Evolutionary conservation across 805 yeast species (phyloP).

Genomic region (Wickerhamomyces queroliae): DNA sequence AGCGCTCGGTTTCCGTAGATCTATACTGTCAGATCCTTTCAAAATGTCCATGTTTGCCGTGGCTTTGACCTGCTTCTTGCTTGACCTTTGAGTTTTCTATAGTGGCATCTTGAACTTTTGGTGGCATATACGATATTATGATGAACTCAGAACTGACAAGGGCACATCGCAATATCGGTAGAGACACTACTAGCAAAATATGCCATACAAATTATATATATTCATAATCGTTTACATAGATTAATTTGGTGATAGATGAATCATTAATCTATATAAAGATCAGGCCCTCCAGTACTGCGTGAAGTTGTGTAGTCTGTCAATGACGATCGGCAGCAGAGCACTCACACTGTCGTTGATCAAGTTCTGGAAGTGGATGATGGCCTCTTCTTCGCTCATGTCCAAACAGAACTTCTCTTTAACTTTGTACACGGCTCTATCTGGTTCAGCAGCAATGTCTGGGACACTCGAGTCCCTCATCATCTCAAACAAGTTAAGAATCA

Average conservation of each 20-base stretch:
- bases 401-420: slow-evolving; percentile 92
- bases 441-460: slow-evolving; percentile 83
- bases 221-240: too few species aligned
- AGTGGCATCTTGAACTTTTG: neutral
- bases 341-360: slow-evolving; percentile 91
- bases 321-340: slow-evolving; percentile 91
- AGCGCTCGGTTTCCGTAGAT: slow-evolving; percentile 21
- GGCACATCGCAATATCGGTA: too few species aligned
- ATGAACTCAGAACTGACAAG: too few species aligned
- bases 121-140: too few species aligned
- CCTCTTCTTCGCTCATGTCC: slow-evolving; percentile 94
- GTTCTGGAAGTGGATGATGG: slow-evolving; percentile 89
- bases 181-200: too few species aligned
- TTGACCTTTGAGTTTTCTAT: neutral
- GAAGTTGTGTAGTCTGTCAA: slow-evolving; percentile 88
- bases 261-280: neutral
- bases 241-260: too few species aligned
- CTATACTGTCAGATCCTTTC: slow-evolving; percentile 7
- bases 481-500: slow-evolving; percentile 86
- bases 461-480: slow-evolving; percentile 91
- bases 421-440: slow-evolving; percentile 79
- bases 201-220: too few species aligned
- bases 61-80: neutral
- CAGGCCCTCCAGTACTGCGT: slow-evolving; percentile 98
- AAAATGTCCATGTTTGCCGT: neutral